Evolutionary conservation across 176 grass and related monocot genomes (phyloP).

Genomic region (Alloteropsis semialata): DNA sequence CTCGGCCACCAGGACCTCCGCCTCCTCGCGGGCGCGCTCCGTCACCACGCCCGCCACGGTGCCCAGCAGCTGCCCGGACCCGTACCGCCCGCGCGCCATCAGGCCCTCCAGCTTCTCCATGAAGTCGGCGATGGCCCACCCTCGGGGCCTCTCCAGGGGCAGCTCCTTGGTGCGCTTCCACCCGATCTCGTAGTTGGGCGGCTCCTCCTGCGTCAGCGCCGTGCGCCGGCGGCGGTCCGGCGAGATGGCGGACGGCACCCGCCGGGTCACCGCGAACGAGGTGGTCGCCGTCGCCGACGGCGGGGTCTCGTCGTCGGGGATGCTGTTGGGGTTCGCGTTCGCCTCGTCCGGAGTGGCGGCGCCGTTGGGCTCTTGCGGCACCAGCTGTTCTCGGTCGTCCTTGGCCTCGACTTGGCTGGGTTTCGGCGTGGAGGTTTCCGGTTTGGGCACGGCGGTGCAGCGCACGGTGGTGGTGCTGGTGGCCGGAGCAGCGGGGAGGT

Average conservation of each 20-base stretch:
- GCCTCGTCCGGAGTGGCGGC: slow-evolving; percentile 29
- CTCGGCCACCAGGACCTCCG: slow-evolving; percentile 48
- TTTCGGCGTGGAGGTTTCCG: not conserved
- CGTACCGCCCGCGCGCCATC: slow-evolving; percentile 59
- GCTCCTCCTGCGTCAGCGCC: slow-evolving; percentile 56
- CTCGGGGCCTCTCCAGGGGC: slow-evolving; percentile 70
- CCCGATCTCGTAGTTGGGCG: slow-evolving; percentile 83
- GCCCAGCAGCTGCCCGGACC: slow-evolving; percentile 51
- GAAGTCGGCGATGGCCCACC: slow-evolving; percentile 77
- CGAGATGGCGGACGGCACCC: slow-evolving; percentile 53
- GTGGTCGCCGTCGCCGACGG: slow-evolving; percentile 34
- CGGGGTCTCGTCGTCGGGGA: slow-evolving; percentile 49
- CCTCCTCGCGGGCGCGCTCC: slow-evolving; percentile 74
- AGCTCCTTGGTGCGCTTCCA: slow-evolving; percentile 84
- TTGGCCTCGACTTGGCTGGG: slow-evolving; percentile 22
- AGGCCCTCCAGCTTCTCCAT: slow-evolving; percentile 81
- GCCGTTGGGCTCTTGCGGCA: not conserved
- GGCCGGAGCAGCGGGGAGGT: not conserved
- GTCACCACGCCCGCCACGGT: slow-evolving; percentile 68
- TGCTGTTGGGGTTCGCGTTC: slow-evolving; percentile 24
- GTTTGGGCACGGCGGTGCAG: slow-evolving; percentile 26
- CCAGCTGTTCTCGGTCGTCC: not conserved
- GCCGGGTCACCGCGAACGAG: slow-evolving; percentile 55
- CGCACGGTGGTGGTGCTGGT: not conserved
- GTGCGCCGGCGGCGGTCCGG: slow-evolving; percentile 13